phyloP scores from a whole-genome alignment of 169 alveolate species.

The Besnoitia besnoiti region DNA sequence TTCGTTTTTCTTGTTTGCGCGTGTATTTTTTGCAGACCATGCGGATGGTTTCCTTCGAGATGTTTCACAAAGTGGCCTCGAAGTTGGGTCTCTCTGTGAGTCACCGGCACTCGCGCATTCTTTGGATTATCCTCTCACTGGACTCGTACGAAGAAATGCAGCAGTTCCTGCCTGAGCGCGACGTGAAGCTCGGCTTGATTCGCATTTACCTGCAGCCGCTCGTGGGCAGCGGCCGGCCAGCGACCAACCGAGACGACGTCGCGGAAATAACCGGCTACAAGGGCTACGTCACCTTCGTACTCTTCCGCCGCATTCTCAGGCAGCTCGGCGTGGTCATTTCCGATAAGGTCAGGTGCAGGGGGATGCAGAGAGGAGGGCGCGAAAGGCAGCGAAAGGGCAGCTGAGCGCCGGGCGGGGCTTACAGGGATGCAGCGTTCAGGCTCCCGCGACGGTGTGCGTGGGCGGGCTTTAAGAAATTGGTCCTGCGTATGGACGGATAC shows the following conservation, averaged over 20 bases:
- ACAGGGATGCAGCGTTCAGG: too few relatives aligned
- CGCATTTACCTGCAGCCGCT: slow-evolving; percentile 64
- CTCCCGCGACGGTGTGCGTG: background rate
- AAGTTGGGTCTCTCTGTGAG: slow-evolving; percentile 66
- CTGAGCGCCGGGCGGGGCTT: too few relatives aligned
- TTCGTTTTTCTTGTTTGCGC: background rate
- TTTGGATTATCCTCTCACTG: slow-evolving; percentile 59
- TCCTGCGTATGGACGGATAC: background rate
- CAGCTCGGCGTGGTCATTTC: slow-evolving; percentile 57
- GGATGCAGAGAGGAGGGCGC: too few relatives aligned
- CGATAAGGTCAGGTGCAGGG: slow-evolving; percentile 29
- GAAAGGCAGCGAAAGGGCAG: too few relatives aligned
- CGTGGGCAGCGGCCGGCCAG: slow-evolving; percentile 44
- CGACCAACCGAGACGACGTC: slow-evolving; percentile 44
- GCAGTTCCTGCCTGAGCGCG: slow-evolving; percentile 64
- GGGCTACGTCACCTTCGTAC: slow-evolving; percentile 56
- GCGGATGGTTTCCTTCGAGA: slow-evolving; percentile 67
- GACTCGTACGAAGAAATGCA: slow-evolving; percentile 57
- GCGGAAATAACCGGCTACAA: slow-evolving; percentile 30
- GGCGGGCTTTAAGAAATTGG: too few relatives aligned
- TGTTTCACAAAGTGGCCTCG: slow-evolving; percentile 66
- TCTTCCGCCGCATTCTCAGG: slow-evolving; percentile 53
- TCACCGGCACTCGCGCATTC: slow-evolving; percentile 63
- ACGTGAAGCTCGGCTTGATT: slow-evolving; percentile 58
- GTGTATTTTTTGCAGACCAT: slow-evolving; percentile 38